Conservation (phyloP, 164 flowering plant species). For the Dillenia turbinata region DNA sequence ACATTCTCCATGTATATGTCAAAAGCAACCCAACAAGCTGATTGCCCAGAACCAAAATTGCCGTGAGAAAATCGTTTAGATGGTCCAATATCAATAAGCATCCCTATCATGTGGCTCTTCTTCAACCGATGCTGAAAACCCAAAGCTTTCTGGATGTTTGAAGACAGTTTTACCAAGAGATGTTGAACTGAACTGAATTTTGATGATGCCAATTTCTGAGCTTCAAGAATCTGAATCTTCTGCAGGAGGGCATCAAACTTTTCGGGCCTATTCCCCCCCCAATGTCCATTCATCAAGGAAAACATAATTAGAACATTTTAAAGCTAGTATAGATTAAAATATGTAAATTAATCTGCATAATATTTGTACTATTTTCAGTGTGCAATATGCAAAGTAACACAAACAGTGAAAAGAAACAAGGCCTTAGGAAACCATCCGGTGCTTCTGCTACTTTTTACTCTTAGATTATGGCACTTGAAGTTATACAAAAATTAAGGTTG, state of each 20-base stretch:
- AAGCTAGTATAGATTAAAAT: too few relatives aligned
- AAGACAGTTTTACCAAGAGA: slow-evolving; percentile 33
- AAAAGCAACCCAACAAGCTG: slow-evolving; percentile 60
- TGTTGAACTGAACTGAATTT: slow-evolving; percentile 29
- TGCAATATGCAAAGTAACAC: too few relatives aligned
- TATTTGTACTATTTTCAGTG: too few relatives aligned
- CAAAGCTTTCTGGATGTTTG: slow-evolving; percentile 35
- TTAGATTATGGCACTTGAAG: too few relatives aligned
- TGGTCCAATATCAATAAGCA: slow-evolving; percentile 42
- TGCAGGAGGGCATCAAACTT: slow-evolving; percentile 49
- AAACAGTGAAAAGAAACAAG: too few relatives aligned
- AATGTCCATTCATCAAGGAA: neutral
- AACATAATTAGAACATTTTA: slow-evolving; percentile 13
- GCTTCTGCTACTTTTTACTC: too few relatives aligned
- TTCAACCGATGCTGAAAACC: slow-evolving; percentile 42
- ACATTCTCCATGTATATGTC: slow-evolving; percentile 67
- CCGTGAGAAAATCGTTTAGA: slow-evolving; percentile 26
- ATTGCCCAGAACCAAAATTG: slow-evolving; percentile 34
- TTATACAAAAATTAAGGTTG: too few relatives aligned
- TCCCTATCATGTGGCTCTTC: slow-evolving; percentile 38
- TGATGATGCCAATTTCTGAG: slow-evolving; percentile 32
- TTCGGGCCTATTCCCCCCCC: slow-evolving; percentile 44
- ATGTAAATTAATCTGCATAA: too few relatives aligned
- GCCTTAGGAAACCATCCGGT: too few relatives aligned
- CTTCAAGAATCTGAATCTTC: slow-evolving; percentile 47